Evolutionary conservation across 2,329 filamentous ascomycete species (phyloP).

Genomic region (Curvularia sp.): DNA sequence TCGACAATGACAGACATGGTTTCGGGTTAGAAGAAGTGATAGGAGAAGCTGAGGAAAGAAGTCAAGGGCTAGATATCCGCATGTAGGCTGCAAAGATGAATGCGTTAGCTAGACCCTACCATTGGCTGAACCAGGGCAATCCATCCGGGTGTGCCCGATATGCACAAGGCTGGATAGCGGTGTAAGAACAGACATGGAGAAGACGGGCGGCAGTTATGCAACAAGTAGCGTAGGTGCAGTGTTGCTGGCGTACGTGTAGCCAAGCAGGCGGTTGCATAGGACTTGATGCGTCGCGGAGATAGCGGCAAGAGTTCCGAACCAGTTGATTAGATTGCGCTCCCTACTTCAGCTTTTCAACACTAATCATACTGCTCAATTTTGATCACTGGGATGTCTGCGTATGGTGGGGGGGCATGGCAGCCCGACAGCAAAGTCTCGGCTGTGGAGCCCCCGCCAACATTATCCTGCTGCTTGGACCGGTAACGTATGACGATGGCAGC

Average conservation of each 20-base stretch:
- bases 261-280: constrained; percentile 9
- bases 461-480: constrained; percentile 20
- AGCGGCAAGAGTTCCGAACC: constrained; percentile 13
- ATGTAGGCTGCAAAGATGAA: constrained; percentile 4
- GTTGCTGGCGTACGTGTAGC: constrained; percentile 15
- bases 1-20: constrained; percentile 35
- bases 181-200: constrained; percentile 5
- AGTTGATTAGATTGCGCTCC: constrained; percentile 21
- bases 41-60: background rate
- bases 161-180: constrained; percentile 7
- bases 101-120: constrained; percentile 16
- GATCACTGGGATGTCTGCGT: constrained; percentile 31
- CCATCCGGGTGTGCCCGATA: constrained; percentile 10
- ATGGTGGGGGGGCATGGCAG: constrained; percentile 24
- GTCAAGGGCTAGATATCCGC: background rate
- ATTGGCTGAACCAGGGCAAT: constrained; percentile 4
- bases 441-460: constrained; percentile 18
- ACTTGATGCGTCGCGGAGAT: constrained; percentile 15
- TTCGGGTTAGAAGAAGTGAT: background rate
- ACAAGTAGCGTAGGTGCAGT: background rate
- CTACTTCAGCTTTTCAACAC: constrained; percentile 12
- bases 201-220: constrained; percentile 1
- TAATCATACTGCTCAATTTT: constrained; percentile 34
- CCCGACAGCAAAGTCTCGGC: constrained; percentile 32
- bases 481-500: constrained; percentile 23